Evolutionary conservation across 148 eudicot genomes (phyloP).

Genomic region (Bassia scoparia): DNA sequence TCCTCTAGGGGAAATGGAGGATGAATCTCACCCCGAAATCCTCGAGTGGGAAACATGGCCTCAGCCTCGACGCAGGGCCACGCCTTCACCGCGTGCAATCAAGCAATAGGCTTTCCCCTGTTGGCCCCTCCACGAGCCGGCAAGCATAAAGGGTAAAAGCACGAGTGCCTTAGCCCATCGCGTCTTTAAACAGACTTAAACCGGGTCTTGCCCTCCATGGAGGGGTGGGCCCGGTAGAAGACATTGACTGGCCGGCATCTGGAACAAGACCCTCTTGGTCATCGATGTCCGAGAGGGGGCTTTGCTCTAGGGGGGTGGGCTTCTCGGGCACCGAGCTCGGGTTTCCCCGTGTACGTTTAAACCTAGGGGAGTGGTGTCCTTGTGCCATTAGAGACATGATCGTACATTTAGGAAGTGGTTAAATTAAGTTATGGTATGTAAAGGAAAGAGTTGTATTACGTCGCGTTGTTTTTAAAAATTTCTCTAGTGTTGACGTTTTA

Average conservation of each 20-base stretch:
- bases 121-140: constrained; percentile 19
- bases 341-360: constrained; percentile 23
- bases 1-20: constrained; percentile 31
- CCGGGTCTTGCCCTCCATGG: constrained; percentile 20
- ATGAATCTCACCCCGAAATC: constrained; percentile 28
- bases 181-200: constrained; percentile 24
- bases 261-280: constrained; percentile 28
- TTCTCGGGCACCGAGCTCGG: constrained; percentile 16
- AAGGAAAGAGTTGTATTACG: background rate
- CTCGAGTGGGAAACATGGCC: constrained; percentile 17
- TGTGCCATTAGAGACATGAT: constrained; percentile 18
- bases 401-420: background rate
- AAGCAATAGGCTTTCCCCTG: constrained; percentile 15
- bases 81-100: constrained; percentile 24
- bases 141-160: constrained; percentile 28
- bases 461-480: background rate
- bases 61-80: constrained; percentile 25
- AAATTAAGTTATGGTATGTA: background rate
- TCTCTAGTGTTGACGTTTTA: background rate
- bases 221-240: constrained; percentile 20
- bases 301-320: constrained; percentile 22
- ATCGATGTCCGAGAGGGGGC: constrained; percentile 26
- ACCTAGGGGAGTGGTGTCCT: background rate
- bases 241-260: constrained; percentile 27
- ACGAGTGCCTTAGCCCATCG: constrained; percentile 26